These are phyloP conservation scores for Hibiscus trionum DNA, from an alignment of 345 rosid species.

Conservation along the genomic window DNA sequence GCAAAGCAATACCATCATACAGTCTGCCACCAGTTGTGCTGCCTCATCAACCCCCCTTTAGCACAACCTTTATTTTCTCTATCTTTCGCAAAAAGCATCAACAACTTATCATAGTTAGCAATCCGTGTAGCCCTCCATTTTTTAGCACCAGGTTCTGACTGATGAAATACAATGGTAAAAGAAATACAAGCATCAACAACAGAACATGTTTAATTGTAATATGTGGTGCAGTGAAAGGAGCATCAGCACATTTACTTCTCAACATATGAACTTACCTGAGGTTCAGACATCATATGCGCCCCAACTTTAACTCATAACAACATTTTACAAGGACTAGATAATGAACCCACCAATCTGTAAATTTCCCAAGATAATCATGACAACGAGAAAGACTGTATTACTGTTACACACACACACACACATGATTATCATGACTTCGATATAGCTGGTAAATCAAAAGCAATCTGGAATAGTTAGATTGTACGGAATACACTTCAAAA, in stretches of 20 bases:
- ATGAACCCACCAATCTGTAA: neutral
- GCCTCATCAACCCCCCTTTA: neutral
- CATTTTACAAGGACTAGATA: neutral
- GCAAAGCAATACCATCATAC: constrained; percentile 9
- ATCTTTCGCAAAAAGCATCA: constrained; percentile 17
- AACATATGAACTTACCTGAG: constrained; percentile 56
- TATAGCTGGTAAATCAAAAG: too few relatives aligned
- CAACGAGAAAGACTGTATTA: neutral
- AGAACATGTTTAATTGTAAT: too few relatives aligned
- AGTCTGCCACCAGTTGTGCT: neutral
- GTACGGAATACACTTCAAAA: neutral
- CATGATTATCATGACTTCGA: too few relatives aligned
- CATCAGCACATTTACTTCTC: constrained; percentile 40
- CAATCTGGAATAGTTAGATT: neutral
- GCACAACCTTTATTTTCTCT: neutral
- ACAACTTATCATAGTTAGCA: constrained; percentile 9
- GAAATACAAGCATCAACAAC: too few relatives aligned
- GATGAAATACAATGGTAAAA: too few relatives aligned
- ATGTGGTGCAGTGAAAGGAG: constrained; percentile 11
- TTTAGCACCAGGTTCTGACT: constrained; percentile 9
- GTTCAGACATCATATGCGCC: constrained; percentile 68
- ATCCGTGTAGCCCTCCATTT: constrained; percentile 19
- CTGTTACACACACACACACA: neutral
- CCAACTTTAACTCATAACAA: constrained; percentile 12
- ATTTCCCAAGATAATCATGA: neutral